These are phyloP conservation scores for Stagonosporopsis cucurbitacearum DNA, from an alignment of 2,329 filamentous ascomycete genomes.

Conservation along the genomic window DNA sequence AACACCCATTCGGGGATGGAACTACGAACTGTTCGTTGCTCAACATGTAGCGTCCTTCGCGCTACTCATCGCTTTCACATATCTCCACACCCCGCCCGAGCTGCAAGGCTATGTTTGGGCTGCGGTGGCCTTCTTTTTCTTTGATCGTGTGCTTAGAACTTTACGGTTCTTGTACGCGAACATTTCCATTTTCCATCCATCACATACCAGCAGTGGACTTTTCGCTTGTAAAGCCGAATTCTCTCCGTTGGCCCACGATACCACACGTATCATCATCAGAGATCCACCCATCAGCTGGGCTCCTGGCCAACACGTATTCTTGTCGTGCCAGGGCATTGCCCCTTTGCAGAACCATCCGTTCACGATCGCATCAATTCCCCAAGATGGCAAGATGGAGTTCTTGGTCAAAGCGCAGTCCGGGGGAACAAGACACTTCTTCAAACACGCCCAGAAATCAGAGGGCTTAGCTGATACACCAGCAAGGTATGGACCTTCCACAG, in stretches of 20 bases:
- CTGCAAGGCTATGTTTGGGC: slow-evolving; percentile 71
- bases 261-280: slow-evolving; percentile 63
- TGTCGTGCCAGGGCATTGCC: slow-evolving; percentile 63
- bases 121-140: slow-evolving; percentile 65
- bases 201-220: slow-evolving; percentile 34
- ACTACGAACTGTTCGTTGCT: slow-evolving; percentile 72
- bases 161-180: slow-evolving; percentile 49
- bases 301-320: slow-evolving; percentile 68
- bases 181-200: slow-evolving; percentile 49
- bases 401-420: slow-evolving; percentile 62
- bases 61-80: slow-evolving; percentile 68
- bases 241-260: slow-evolving; percentile 58
- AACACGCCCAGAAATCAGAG: slow-evolving; percentile 56
- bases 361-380: slow-evolving; percentile 64
- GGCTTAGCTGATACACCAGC: slow-evolving; percentile 16
- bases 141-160: slow-evolving; percentile 65
- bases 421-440: slow-evolving; percentile 59
- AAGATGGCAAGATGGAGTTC: slow-evolving; percentile 63
- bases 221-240: slow-evolving; percentile 51
- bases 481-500: slow-evolving; percentile 17
- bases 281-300: slow-evolving; percentile 64
- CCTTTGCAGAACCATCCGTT: slow-evolving; percentile 70
- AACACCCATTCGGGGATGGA: slow-evolving; percentile 68
- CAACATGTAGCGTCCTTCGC: slow-evolving; percentile 70
- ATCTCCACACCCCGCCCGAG: slow-evolving; percentile 66